Percentiles rank a stretch among this genome's conserved stretches.
Conservation (phyloP, 73 alveolate genomes). For the Tetrahymena thermophila region DNA sequence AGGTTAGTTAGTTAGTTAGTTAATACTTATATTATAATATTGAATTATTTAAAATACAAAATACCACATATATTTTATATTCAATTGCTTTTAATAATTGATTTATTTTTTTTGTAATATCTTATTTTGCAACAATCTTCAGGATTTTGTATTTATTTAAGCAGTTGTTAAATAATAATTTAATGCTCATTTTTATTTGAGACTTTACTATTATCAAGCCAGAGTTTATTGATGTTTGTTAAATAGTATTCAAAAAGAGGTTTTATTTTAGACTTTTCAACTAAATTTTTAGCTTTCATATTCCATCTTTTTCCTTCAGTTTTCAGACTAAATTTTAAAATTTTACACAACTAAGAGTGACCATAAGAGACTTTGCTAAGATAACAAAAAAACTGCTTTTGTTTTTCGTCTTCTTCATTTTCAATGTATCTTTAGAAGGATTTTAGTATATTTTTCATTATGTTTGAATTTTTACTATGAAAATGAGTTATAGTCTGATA, state of each 20-base stretch:
- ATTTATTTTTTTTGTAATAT: neutral
- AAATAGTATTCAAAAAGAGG: neutral
- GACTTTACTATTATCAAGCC: neutral
- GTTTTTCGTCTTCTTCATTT: neutral
- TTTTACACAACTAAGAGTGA: neutral
- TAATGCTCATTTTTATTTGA: neutral
- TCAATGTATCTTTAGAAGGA: neutral
- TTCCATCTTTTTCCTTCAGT: neutral
- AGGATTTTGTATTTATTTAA: neutral
- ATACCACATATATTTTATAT: too few relatives aligned
- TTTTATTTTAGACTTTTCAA: neutral
- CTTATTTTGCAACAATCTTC: neutral
- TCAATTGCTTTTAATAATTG: neutral
- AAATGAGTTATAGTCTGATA: too few relatives aligned
- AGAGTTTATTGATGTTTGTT: neutral
- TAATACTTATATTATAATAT: too few relatives aligned
- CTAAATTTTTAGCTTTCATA: neutral
- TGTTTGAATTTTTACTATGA: neutral
- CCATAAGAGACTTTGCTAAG: neutral
- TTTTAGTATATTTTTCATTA: neutral
- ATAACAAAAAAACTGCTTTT: neutral
- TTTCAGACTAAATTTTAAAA: neutral
- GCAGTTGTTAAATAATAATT: neutral
- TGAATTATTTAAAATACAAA: too few relatives aligned
- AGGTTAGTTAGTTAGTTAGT: too few relatives aligned